A percentile compares a stretch with the other conserved stretches of the same genome.
Evolutionary conservation across 2,329 filamentous ascomycete genomes (phyloP).

Genomic region (Talaromyces verruculosus): DNA sequence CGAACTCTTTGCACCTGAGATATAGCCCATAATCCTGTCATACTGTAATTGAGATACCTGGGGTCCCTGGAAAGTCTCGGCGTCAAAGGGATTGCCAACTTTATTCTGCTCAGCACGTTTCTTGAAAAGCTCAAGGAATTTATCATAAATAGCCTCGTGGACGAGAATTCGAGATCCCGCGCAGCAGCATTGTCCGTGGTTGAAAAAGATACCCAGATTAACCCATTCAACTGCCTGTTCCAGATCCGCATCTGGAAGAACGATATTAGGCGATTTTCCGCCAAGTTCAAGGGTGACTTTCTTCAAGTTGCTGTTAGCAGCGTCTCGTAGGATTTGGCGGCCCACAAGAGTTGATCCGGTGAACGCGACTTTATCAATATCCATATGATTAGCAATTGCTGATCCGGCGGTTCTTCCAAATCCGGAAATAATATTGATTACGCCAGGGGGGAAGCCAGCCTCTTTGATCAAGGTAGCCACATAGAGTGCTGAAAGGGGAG

Average conservation of each 20-base stretch:
- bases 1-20: conserved; percentile 65
- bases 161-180: conserved; percentile 73
- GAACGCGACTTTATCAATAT: conserved; percentile 65
- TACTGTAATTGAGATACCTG: conserved; percentile 84
- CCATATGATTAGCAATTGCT: conserved; percentile 61
- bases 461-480: conserved; percentile 57
- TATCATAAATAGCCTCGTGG: conserved; percentile 82
- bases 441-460: conserved; percentile 63
- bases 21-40: conserved; percentile 81
- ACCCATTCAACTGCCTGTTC: conserved; percentile 69
- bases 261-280: conserved; percentile 62
- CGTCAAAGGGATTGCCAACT: conserved; percentile 78
- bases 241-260: conserved; percentile 64
- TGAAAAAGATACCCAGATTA: conserved; percentile 57
- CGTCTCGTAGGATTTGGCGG: conserved; percentile 61
- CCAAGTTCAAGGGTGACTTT: conserved; percentile 67
- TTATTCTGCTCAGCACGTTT: conserved; percentile 70
- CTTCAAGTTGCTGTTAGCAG: conserved; percentile 63
- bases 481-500: conserved; percentile 65
- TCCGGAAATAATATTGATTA: conserved; percentile 67
- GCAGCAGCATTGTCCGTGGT: conserved; percentile 63
- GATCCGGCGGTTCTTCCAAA: conserved; percentile 77
- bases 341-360: conserved; percentile 63
- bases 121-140: conserved; percentile 80
- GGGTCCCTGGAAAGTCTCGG: conserved; percentile 81